Evolutionary conservation across 108 stramenopile species (phyloP).

Genomic region (Tribonema minus): DNA sequence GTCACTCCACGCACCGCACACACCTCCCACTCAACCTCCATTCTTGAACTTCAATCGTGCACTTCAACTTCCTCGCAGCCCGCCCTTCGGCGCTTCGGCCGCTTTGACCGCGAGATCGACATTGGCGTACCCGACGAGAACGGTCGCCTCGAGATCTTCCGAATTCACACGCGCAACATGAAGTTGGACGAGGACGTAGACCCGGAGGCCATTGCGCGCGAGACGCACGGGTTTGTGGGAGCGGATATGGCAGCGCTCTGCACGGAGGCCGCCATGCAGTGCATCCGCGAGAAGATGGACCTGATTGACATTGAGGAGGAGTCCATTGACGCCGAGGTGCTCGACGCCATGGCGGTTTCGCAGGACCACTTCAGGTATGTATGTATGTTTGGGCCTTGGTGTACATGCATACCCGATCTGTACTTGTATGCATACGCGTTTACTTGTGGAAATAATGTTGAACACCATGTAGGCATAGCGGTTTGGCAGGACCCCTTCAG

Average conservation of each 20-base stretch:
- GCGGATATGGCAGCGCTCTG: conserved; percentile 99
- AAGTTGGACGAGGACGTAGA: conserved; percentile 99
- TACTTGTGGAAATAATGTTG: no score
- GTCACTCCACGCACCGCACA: no score
- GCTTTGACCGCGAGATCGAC: conserved; percentile 99
- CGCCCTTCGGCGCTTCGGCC: conserved; percentile 95
- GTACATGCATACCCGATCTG: no score
- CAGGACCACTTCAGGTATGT: conserved; percentile 99
- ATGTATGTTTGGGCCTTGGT: no score
- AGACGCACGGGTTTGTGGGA: conserved; percentile 98
- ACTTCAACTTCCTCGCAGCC: conserved; percentile 57
- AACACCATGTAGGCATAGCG: no score
- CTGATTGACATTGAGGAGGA: conserved; percentile 99
- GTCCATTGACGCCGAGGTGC: conserved; percentile 97
- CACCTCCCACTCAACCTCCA: no score
- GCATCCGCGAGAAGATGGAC: conserved; percentile 99
- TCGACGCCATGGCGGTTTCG: conserved; percentile 96
- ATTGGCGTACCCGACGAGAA: conserved; percentile 99
- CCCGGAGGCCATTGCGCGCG: conserved; percentile 87
- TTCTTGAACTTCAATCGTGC: no score
- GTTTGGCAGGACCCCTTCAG: no score
- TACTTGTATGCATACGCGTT: no score
- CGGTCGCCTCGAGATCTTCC: conserved; percentile 97
- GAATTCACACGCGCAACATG: conserved; percentile 99
- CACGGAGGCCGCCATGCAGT: conserved; percentile 99